Base-by-base conservation (phyloP, 1,284 basidiomycete genomes). In the Testicularia cyperi region DNA sequence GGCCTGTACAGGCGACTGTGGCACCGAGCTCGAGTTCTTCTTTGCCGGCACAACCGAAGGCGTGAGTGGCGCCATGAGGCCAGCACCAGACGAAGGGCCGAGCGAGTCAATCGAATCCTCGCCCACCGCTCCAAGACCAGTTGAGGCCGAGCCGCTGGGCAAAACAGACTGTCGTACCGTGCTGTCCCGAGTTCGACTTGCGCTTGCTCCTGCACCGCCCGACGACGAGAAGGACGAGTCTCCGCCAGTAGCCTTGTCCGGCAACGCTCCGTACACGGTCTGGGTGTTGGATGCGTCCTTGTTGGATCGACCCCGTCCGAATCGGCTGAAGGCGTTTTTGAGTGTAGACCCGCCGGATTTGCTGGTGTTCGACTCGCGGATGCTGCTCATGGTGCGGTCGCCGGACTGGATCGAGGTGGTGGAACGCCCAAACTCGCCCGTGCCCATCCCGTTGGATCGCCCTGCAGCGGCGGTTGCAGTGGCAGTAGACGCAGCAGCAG, bases 61-160 rank as follows among this genome's bases (percentile, higher is more conserved):
- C 3, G 54, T 53, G 14, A 71, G 39, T 12, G 67, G 69, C 14
- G 63, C 60, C 69, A 71, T 71, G 15, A 71, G 40, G 20, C 64
- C 56, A 12, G 38, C 47, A 16, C 33, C 51, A 4, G 49, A 26
- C 13, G 40, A 48, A 13, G 55, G 51, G 20, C 36, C 34, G 32
- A 47, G 46, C n/a, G 48, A 57, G 45, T 56, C 60, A 32, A 63
- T 42, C 33, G 54, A 53, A 16, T 63, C 54, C 24, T 63, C 54
- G 28, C 54, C 49, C 10, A 32, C 38, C 7, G n/a, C 38, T 4
- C 20, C 34, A 15, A 38, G 27, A 5, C 22, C 19, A 4, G 29
- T 10, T n/a, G 12, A 18, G 4, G 12, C n/a, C 8, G 21, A 20
- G 14, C 13, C 21, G 21, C 19, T 15, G 5, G 30, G n/a, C 6